Percentiles rank a stretch among this genome's conserved stretches.
phyloP scores from a whole-genome alignment of 176 grass and related monocot genomes.

The Rhynchospora tenuis region DNA sequence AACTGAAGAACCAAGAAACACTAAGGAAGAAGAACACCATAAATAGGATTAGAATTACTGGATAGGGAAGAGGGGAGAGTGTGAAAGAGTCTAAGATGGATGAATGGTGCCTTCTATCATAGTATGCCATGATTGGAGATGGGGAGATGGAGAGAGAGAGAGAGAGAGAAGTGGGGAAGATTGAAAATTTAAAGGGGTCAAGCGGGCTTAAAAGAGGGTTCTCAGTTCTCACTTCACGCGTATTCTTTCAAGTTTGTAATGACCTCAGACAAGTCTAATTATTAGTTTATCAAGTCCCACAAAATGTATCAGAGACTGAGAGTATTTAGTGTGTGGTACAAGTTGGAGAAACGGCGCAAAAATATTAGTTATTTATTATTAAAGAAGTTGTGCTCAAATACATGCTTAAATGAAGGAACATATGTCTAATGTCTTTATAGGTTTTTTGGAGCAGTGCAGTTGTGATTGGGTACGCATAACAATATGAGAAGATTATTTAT shows the following conservation, averaged over 20 bases:
- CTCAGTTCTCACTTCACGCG: too few species aligned
- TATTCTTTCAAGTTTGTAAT: too few species aligned
- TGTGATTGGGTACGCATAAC: neutral
- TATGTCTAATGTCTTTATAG: too few species aligned
- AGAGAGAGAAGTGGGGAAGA: neutral
- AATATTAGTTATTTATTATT: too few species aligned
- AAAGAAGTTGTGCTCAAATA: too few species aligned
- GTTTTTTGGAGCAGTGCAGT: neutral
- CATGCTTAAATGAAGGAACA: too few species aligned
- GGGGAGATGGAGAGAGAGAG: neutral
- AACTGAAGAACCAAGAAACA: conserved; percentile 60
- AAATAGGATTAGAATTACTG: conserved; percentile 65
- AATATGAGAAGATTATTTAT: neutral
- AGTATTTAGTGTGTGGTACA: too few species aligned
- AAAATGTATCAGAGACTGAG: too few species aligned
- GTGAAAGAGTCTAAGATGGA: conserved; percentile 70
- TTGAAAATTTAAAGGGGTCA: conserved; percentile 3
- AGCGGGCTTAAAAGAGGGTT: neutral
- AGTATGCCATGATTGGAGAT: conserved; percentile 45
- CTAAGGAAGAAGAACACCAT: conserved; percentile 65
- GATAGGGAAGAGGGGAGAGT: conserved; percentile 67
- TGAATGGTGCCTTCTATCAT: conserved; percentile 39
- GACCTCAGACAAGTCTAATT: too few species aligned
- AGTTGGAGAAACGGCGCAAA: too few species aligned
- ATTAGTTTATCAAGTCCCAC: too few species aligned